Percentiles rank a stretch among this genome's conserved stretches.
These are phyloP conservation scores for Boletus speciosus DNA, from an alignment of 768 basidiomycete species.

Conservation along the genomic window DNA sequence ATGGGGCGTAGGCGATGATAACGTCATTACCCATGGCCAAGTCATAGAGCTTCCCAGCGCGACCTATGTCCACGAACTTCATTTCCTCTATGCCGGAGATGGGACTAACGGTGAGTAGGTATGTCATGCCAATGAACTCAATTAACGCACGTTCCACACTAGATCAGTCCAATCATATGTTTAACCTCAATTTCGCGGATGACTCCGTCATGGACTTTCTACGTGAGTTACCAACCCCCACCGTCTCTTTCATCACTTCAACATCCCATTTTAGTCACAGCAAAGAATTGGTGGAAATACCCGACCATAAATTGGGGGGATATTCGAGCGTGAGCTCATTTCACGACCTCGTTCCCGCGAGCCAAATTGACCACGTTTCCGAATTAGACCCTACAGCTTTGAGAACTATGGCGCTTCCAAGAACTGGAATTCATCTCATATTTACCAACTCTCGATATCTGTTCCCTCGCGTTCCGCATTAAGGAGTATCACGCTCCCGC, in stretches of 20 bases:
- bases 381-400: constrained; percentile 44
- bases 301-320: constrained; percentile 39
- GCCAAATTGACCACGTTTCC: not conserved
- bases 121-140: not conserved
- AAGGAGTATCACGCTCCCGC: constrained; percentile 44
- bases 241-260: not conserved
- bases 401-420: constrained; percentile 31
- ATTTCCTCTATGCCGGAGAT: constrained; percentile 47
- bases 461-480: constrained; percentile 40
- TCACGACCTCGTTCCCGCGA: not conserved
- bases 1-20: constrained; percentile 44
- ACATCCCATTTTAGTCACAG: constrained; percentile 33
- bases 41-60: constrained; percentile 31
- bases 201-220: constrained; percentile 33
- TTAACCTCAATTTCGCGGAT: constrained; percentile 38
- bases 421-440: constrained; percentile 42
- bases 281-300: constrained; percentile 45
- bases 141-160: not conserved
- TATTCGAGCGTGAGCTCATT: constrained; percentile 39
- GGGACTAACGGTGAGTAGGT: constrained; percentile 30
- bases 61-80: constrained; percentile 44
- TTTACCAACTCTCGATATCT: constrained; percentile 45
- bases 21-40: constrained; percentile 44
- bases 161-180: constrained; percentile 35
- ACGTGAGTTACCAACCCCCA: constrained; percentile 23